These are phyloP conservation scores for Fusarium sterilihyphosum DNA, from an alignment of 2,329 filamentous ascomycete genomes.

Conservation along the genomic window DNA sequence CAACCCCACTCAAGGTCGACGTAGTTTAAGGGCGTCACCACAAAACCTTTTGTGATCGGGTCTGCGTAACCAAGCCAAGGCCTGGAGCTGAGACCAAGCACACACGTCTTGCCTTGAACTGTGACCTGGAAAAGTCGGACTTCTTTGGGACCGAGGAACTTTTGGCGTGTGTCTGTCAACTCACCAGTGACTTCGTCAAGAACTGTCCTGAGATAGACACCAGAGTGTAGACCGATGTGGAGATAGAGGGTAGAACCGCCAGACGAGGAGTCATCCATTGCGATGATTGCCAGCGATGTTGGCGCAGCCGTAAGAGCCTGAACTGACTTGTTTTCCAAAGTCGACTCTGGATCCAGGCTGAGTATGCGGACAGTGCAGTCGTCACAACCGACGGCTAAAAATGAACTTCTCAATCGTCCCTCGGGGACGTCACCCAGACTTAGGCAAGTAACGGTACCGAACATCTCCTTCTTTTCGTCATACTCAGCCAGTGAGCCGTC, in stretches of 20 bases:
- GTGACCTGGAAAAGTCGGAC: slow-evolving; percentile 93
- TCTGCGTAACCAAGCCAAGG: slow-evolving; percentile 98
- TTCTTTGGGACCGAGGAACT: slow-evolving; percentile 90
- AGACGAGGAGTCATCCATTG: slow-evolving; percentile 93
- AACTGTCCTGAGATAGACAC: slow-evolving; percentile 94
- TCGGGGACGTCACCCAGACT: slow-evolving; percentile 93
- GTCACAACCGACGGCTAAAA: slow-evolving; percentile 95
- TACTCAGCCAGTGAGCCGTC: slow-evolving; percentile 94
- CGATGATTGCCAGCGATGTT: slow-evolving; percentile 88
- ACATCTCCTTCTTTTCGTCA: slow-evolving; percentile 94
- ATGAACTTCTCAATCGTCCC: slow-evolving; percentile 87
- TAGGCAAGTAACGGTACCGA: slow-evolving; percentile 93
- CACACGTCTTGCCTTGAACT: slow-evolving; percentile 83
- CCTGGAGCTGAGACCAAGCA: slow-evolving; percentile 89
- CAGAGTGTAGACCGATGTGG: slow-evolving; percentile 94
- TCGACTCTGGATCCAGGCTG: slow-evolving; percentile 88
- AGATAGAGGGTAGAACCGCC: slow-evolving; percentile 90
- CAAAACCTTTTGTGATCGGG: slow-evolving; percentile 84
- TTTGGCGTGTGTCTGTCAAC: slow-evolving; percentile 91
- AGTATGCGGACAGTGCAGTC: slow-evolving; percentile 95
- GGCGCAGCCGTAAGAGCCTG: slow-evolving; percentile 93
- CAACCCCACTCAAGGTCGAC: slow-evolving; percentile 90
- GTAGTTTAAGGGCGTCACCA: slow-evolving; percentile 92
- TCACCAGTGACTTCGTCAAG: slow-evolving; percentile 96
- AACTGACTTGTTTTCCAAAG: slow-evolving; percentile 91